A percentile compares a stretch with the other conserved stretches of the same genome.
These are phyloP conservation scores for Macadamia integrifolia DNA, from an alignment of 164 flowering plant genomes.

Conservation along the genomic window DNA sequence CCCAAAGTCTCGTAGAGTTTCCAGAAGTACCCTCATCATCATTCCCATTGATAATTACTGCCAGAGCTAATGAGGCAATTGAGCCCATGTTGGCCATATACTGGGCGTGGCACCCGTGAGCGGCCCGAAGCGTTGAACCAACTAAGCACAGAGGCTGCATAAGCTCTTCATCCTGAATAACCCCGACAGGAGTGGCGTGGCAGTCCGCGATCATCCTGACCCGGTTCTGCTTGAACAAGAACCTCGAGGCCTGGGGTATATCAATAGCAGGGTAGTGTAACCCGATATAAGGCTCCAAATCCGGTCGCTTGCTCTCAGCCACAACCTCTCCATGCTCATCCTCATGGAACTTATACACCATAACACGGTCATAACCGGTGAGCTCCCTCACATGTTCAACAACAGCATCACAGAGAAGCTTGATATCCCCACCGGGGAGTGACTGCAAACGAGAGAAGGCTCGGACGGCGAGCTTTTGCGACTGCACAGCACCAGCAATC, in stretches of 20 bases:
- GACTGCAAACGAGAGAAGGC: constrained; percentile 70
- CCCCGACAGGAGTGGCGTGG: constrained; percentile 34
- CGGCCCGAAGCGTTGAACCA: constrained; percentile 55
- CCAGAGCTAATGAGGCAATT: constrained; percentile 55
- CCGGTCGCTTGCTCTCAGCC: constrained; percentile 58
- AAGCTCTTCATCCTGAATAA: constrained; percentile 43
- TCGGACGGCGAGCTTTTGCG: constrained; percentile 65
- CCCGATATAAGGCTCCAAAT: constrained; percentile 66
- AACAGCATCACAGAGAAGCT: constrained; percentile 48
- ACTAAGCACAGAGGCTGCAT: constrained; percentile 46
- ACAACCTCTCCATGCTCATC: constrained; percentile 82
- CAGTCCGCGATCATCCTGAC: constrained; percentile 71
- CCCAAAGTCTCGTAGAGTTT: constrained; percentile 61
- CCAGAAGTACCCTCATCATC: too few relatives aligned
- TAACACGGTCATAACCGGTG: constrained; percentile 74
- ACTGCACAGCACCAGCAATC: constrained; percentile 58
- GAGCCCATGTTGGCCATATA: constrained; percentile 80
- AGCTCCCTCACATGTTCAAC: constrained; percentile 61
- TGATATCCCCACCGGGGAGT: constrained; percentile 57
- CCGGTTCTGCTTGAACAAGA: constrained; percentile 66
- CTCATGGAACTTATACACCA: constrained; percentile 80
- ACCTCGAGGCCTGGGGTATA: constrained; percentile 75
- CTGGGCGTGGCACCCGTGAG: constrained; percentile 59
- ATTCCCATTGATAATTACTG: constrained; percentile 39
- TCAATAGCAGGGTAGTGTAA: constrained; percentile 73